Evolutionary conservation across 2,329 filamentous ascomycete species (phyloP).

Genomic region (Fusarium virguliforme): DNA sequence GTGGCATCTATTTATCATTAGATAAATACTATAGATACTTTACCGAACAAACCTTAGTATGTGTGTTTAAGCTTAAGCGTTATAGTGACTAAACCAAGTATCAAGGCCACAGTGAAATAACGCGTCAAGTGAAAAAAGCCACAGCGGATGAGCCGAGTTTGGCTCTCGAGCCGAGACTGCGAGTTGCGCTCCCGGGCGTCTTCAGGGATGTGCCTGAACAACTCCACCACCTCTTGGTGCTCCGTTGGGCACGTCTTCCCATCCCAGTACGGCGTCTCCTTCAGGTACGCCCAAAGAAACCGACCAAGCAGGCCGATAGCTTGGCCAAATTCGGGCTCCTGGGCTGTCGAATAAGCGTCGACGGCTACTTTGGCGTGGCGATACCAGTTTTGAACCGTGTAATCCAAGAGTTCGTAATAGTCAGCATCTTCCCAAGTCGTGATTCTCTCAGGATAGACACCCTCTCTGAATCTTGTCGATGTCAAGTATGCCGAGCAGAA

Average conservation of each 20-base stretch:
- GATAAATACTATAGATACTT: too few relatives aligned
- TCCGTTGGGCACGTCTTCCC: too few relatives aligned
- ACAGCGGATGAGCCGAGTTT: slow-evolving; percentile 18
- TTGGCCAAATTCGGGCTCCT: background rate
- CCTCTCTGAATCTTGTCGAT: slow-evolving; percentile 14
- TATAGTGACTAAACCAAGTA: too few relatives aligned
- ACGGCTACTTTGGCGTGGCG: slow-evolving; percentile 11
- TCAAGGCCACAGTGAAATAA: too few relatives aligned
- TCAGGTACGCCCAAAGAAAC: slow-evolving; percentile 3
- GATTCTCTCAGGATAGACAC: background rate
- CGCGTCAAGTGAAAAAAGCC: too few relatives aligned
- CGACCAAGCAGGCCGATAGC: background rate
- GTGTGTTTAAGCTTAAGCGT: too few relatives aligned
- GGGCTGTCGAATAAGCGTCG: background rate
- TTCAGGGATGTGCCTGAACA: background rate
- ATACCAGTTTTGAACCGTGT: slow-evolving; percentile 30
- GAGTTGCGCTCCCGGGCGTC: slow-evolving; percentile 13
- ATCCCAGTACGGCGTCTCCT: background rate
- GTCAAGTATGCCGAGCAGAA: slow-evolving; percentile 29
- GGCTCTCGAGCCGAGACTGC: slow-evolving; percentile 11
- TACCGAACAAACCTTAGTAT: too few relatives aligned
- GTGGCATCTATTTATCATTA: too few relatives aligned
- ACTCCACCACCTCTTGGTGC: background rate
- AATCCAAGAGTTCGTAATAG: slow-evolving; percentile 29
- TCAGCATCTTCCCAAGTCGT: slow-evolving; percentile 10